phyloP scores from a whole-genome alignment of 306 rosid genomes.

The Luffa aegyptiaca region DNA sequence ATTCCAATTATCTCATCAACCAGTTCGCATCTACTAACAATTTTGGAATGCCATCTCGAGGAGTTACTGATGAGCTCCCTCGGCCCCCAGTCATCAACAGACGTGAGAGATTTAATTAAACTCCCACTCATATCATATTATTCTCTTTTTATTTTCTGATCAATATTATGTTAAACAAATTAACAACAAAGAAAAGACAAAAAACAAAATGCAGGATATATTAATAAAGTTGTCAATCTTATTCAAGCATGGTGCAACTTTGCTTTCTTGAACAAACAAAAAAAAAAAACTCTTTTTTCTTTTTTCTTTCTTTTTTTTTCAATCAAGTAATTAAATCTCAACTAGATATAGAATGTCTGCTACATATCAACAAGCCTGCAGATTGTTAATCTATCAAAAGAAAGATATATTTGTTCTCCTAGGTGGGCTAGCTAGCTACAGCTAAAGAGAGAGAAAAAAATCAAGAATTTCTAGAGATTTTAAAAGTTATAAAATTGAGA shows the following conservation, averaged over 20 bases:
- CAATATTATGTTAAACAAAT: not conserved
- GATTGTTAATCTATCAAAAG: not conserved
- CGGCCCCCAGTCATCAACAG: conserved; percentile 69
- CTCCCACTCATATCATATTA: too few species aligned
- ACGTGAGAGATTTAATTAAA: conserved; percentile 38
- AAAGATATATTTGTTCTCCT: not conserved
- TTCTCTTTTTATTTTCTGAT: not conserved
- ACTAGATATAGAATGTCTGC: not conserved
- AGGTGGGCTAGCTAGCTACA: not conserved
- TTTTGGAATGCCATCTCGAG: conserved; percentile 49
- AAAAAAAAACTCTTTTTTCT: too few species aligned
- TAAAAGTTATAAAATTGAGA: not conserved
- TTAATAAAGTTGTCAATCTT: not conserved
- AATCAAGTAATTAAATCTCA: not conserved
- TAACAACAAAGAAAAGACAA: not conserved
- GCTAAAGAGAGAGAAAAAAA: not conserved
- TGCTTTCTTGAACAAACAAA: not conserved
- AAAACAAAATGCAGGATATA: too few species aligned
- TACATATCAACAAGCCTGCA: not conserved
- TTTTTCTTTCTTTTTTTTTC: too few species aligned
- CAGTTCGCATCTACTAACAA: conserved; percentile 30
- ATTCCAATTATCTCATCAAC: conserved; percentile 56
- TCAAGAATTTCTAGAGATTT: not conserved
- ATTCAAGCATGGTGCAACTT: not conserved
- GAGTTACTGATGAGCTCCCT: conserved; percentile 46